phyloP scores from a whole-genome alignment of 75 land plant genomes.

The Picea sitchensis region DNA sequence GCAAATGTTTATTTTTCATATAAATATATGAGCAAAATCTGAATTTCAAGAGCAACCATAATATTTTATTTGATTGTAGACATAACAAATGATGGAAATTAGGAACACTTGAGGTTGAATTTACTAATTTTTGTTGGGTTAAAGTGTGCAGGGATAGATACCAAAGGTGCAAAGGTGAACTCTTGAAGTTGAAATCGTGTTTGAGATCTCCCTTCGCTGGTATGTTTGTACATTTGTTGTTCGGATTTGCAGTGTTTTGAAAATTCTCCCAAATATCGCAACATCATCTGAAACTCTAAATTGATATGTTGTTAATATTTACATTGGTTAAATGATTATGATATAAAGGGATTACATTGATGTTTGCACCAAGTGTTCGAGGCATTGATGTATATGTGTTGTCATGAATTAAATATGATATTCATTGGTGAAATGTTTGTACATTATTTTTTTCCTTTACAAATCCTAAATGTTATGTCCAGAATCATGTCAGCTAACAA shows the following conservation, averaged over 20 bases:
- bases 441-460: not conserved
- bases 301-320: too few relatives aligned
- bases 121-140: not conserved
- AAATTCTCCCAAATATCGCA: not conserved
- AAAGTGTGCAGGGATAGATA: not conserved
- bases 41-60: not conserved
- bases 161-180: not conserved
- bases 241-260: not conserved
- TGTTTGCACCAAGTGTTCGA: not conserved
- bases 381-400: not conserved
- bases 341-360: too few relatives aligned
- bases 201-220: not conserved
- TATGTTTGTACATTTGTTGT: not conserved
- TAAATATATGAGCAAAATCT: not conserved
- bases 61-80: not conserved
- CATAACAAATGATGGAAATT: not conserved
- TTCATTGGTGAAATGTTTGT: not conserved
- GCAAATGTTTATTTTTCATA: not conserved
- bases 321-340: too few relatives aligned
- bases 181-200: constrained; percentile 2
- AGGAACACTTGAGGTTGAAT: not conserved
- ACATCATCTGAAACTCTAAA: too few relatives aligned
- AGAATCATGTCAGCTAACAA: too few relatives aligned
- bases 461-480: too few relatives aligned
- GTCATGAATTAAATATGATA: not conserved